These are phyloP conservation scores for Zygnema cylindricum DNA, from an alignment of 139 green algal genomes.

Conservation along the genomic window DNA sequence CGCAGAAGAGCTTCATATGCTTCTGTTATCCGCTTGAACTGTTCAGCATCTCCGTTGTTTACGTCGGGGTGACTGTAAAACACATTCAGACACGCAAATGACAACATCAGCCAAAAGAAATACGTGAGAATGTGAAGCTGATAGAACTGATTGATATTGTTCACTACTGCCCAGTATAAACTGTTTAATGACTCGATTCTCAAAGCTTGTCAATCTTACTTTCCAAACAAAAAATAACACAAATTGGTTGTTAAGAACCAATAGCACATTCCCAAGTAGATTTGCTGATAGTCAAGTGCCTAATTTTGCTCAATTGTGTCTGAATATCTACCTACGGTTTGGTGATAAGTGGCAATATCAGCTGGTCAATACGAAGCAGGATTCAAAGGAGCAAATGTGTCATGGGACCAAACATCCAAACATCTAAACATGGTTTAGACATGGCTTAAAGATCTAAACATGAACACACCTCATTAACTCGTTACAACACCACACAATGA, in stretches of 20 bases:
- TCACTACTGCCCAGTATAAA: too few relatives aligned
- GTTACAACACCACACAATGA: not conserved
- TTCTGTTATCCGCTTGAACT: conserved; percentile 36
- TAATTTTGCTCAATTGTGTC: too few relatives aligned
- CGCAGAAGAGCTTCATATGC: conserved; percentile 3
- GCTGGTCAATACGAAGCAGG: not conserved
- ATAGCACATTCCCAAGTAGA: too few relatives aligned
- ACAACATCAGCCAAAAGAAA: too few relatives aligned
- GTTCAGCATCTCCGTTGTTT: conserved; percentile 19
- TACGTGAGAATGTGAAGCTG: too few relatives aligned
- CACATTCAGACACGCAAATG: not conserved
- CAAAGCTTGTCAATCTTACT: too few relatives aligned
- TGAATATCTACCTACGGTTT: too few relatives aligned
- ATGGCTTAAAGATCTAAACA: not conserved
- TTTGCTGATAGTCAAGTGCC: too few relatives aligned
- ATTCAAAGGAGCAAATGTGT: not conserved
- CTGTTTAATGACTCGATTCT: too few relatives aligned
- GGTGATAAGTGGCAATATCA: not conserved
- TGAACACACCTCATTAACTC: not conserved
- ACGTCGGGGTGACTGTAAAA: conserved; percentile 29
- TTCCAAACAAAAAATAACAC: too few relatives aligned
- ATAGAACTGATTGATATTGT: too few relatives aligned
- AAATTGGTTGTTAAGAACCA: too few relatives aligned
- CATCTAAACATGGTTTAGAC: not conserved
- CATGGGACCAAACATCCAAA: not conserved